Base-by-base conservation (phyloP, 306 rosid genomes). In the Crotalaria pallida region DNA sequence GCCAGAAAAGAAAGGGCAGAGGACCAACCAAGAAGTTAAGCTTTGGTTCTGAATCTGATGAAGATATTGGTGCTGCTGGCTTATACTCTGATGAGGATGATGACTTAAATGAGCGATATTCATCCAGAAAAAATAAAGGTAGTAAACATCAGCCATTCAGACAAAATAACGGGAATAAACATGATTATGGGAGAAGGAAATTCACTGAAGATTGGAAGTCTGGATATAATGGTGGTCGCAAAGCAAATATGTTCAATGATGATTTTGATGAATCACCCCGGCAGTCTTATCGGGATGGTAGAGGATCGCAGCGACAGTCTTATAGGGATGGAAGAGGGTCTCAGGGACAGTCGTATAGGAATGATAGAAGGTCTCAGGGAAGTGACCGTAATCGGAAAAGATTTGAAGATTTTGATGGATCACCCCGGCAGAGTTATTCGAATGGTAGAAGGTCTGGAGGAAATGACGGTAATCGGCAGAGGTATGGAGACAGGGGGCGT, bases 11-110 rank as follows among this genome's bases (percentile, higher is more conserved):
- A 63, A 82, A 83, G 73, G 87, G 71, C 48, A 78, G 81, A 55
- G 84, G 77, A 65, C 71, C 84, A 16, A 64, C 83, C 45, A 88
- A 84, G 85, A 67, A 83, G 47, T 74, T 85, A 77, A 90, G 92
- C 86, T 84, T 81, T 81, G 94, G 93, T 76, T 93, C 98, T 59
- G 96, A 93, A 62, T 90, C 98, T 69, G 96, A 93, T 21, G 97
- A 85, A 41, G 90, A 84, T 61, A 58, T 23, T 51, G 90, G 69
- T 23, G 84, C 47, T 23, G 84, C 47, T 52, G 96, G 96, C 73
- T 80, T 90, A 41, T 80, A 84, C 84, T 89, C 98, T 40, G 96
- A 89, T 55, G 85, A 75, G 45, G 92, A 90, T 74, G 90, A 77
- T 65, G 88, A 85, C 72, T 73, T 77, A 64, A 66, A 77, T 55